Evolutionary conservation across 257 asterid species (phyloP), one percentile per base, ranked within the genome.

Genomic region (Primulina huaijiensis): DNA sequence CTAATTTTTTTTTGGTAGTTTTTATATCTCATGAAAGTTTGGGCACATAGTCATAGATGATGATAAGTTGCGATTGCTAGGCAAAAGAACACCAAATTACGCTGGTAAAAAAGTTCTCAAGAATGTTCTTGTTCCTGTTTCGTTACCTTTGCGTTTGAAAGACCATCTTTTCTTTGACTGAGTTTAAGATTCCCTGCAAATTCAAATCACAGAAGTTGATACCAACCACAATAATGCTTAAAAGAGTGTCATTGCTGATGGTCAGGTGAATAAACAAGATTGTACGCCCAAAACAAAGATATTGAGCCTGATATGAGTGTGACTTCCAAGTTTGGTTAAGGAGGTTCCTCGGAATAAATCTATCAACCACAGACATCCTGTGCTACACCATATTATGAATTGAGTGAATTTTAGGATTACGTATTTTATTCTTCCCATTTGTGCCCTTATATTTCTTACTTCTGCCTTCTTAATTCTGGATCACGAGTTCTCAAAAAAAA

Each of bases 371-470:
- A 25, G 6, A n/a, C 63, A 11, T 58, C 23, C 30, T 3, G 71
- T 62, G 64, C 56, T 76, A 46, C 53, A 59, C 60, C 68, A 50
- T 60, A 10, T 29, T 68, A 62, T 35, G 64, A 55, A 60, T 62
- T 64, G 33, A 31, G 33, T 62, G 66, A 25, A 56, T 27, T 34
- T 25, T 6, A n/a, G 29, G 27, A 30, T 31, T 60, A 55, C 70
- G 30, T 27, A 27, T 27, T 1, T 31, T 57, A 10, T 33, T 56
- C 60, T 70, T 25, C 20, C 60, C 59, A 46, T 60, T 25, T 63
- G 27, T 46, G 23, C 17, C 46, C 35, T 69, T 46, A 33, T 35
- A 31, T 57, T 58, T 12, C 37, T 23, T 25, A 56, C 7, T 57
- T 53, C 14, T 59, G 74, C 35, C 25, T 61, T 30, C 67, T 61